Percentiles rank a stretch among this genome's conserved stretches.
Evolutionary conservation across 2,329 filamentous ascomycete species (phyloP).

Genomic region (Hirsutella thompsonii): DNA sequence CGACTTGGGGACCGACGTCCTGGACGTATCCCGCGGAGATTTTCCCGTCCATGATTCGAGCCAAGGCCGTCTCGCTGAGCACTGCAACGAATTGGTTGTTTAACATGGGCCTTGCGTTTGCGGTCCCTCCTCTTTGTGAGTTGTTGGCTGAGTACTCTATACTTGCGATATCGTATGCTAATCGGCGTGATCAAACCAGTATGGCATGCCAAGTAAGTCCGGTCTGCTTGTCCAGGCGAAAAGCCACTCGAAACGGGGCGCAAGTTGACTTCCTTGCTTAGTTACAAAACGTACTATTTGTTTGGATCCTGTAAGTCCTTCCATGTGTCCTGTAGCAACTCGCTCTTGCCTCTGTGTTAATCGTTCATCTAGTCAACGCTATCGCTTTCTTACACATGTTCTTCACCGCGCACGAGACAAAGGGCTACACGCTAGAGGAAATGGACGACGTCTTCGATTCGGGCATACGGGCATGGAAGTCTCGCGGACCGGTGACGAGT

Average conservation of each 20-base stretch:
- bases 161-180: no score
- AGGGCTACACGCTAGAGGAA: conserved; percentile 64
- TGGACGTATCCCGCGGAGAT: conserved; percentile 37
- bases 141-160: neutral
- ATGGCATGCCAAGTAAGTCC: conserved; percentile 33
- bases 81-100: conserved; percentile 23
- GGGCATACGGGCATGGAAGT: conserved; percentile 45
- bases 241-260: neutral
- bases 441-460: conserved; percentile 61
- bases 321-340: neutral
- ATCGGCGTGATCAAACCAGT: conserved; percentile 6
- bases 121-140: conserved; percentile 34
- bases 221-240: neutral
- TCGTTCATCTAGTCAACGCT: conserved; percentile 35
- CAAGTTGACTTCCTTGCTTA: neutral
- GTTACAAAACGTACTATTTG: conserved; percentile 56
- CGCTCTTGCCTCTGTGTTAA: neutral
- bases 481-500: conserved; percentile 21
- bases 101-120: conserved; percentile 19
- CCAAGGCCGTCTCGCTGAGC: conserved; percentile 30
- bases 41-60: conserved; percentile 26
- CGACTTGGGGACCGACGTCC: conserved; percentile 28
- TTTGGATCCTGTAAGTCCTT: conserved; percentile 44
- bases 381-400: conserved; percentile 57
- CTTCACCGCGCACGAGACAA: conserved; percentile 51